Percentiles rank a stretch among this genome's conserved stretches.
Conservation (phyloP, 208 protist genomes). For the Novymonas esmeraldas region DNA sequence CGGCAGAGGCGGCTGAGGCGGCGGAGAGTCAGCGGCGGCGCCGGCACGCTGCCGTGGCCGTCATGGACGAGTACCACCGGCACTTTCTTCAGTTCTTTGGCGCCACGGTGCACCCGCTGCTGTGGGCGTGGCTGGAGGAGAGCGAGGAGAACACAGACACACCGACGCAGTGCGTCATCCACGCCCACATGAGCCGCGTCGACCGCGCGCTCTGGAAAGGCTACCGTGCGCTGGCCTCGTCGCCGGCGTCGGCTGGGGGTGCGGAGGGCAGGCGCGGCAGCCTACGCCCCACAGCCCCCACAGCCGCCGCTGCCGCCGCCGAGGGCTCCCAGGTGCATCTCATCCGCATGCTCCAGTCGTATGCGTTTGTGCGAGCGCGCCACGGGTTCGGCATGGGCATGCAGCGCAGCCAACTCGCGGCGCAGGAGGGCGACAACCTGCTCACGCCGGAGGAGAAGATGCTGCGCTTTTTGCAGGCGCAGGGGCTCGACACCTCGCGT, state of each 20-base stretch:
- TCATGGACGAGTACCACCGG: slow-evolving; percentile 29
- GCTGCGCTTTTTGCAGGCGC: slow-evolving; percentile 80
- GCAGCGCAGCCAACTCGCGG: slow-evolving; percentile 76
- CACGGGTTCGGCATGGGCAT: slow-evolving; percentile 88
- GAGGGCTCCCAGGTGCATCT: slow-evolving; percentile 21
- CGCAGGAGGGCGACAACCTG: slow-evolving; percentile 57
- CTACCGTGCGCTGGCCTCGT: neutral
- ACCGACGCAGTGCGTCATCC: slow-evolving; percentile 71
- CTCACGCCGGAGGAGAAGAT: slow-evolving; percentile 73
- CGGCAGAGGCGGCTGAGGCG: neutral
- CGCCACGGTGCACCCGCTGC: slow-evolving; percentile 35
- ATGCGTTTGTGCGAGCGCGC: slow-evolving; percentile 71
- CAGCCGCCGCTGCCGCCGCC: neutral
- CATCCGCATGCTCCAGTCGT: slow-evolving; percentile 44
- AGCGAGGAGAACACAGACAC: slow-evolving; percentile 65
- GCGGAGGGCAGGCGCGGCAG: neutral
- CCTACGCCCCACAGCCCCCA: neutral
- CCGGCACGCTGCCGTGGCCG: slow-evolving; percentile 3
- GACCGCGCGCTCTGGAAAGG: slow-evolving; percentile 55
- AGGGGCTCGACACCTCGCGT: slow-evolving; percentile 72
- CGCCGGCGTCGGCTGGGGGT: neutral
- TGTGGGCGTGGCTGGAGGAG: slow-evolving; percentile 63
- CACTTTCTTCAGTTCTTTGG: slow-evolving; percentile 41
- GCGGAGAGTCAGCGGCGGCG: slow-evolving; percentile 6
- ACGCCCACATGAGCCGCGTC: slow-evolving; percentile 59